Evolutionary conservation across 768 basidiomycete genomes (phyloP).

Genomic region (Termitomyces sp.): DNA sequence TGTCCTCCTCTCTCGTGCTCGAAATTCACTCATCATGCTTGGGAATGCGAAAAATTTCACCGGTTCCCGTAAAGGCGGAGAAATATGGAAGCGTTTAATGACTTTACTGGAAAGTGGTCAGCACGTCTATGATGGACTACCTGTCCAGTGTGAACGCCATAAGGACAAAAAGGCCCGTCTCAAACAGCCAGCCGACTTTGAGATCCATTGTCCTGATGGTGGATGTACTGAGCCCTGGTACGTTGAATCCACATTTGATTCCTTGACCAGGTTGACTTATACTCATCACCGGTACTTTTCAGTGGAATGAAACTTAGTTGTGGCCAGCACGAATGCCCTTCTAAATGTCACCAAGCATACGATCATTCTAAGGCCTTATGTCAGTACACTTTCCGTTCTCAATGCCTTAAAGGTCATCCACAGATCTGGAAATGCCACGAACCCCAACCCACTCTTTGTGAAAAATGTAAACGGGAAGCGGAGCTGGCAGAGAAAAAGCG

Average conservation of each 20-base stretch:
- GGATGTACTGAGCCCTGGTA: slow-evolving; percentile 5
- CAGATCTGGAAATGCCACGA: slow-evolving; percentile 3
- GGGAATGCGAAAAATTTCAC: slow-evolving; percentile 53
- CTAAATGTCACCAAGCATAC: background rate
- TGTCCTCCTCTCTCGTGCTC: slow-evolving; percentile 67
- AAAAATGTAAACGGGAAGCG: background rate
- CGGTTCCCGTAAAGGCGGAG: background rate
- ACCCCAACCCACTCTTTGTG: background rate
- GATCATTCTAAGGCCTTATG: slow-evolving; percentile 1
- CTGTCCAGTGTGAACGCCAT: slow-evolving; percentile 2
- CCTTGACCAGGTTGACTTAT: too few relatives aligned
- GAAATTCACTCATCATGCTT: slow-evolving; percentile 62
- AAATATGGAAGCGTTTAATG: background rate
- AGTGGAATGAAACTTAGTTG: background rate
- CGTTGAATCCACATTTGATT: too few relatives aligned
- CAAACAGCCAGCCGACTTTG: background rate
- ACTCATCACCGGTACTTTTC: too few relatives aligned
- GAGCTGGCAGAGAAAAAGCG: background rate
- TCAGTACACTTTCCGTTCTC: background rate
- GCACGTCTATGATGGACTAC: slow-evolving; percentile 3
- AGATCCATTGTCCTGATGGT: slow-evolving; percentile 1
- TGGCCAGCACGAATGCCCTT: background rate
- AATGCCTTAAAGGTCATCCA: background rate
- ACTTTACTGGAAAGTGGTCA: background rate
- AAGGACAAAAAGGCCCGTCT: background rate